These are phyloP conservation scores for Leishmania gerbilli DNA, from an alignment of 208 protist genomes.

Conservation along the genomic window DNA sequence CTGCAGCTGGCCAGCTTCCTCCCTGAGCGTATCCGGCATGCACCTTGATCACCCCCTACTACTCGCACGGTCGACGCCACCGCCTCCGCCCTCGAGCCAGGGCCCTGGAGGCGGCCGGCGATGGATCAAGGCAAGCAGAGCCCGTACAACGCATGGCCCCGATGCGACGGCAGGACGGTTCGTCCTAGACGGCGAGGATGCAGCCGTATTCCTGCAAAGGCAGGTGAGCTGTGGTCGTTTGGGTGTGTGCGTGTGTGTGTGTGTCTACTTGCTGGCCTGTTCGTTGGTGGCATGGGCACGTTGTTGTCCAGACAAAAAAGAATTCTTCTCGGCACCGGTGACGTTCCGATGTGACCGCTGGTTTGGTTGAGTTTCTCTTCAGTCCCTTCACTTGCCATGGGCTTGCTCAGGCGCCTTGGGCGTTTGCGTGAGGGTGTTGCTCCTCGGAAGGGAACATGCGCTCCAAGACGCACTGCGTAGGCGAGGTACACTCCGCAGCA, in stretches of 20 bases:
- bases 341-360: not conserved
- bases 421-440: not conserved
- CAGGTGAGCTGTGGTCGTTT: not conserved
- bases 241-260: not conserved
- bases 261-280: not conserved
- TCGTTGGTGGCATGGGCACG: not conserved
- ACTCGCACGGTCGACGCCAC: not conserved
- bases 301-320: not conserved
- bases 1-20: too few relatives aligned
- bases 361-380: not conserved
- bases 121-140: not conserved
- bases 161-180: not conserved
- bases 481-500: not conserved
- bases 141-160: not conserved
- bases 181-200: not conserved
- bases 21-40: too few relatives aligned
- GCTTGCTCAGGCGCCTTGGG: not conserved
- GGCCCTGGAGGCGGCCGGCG: not conserved
- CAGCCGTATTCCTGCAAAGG: not conserved
- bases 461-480: not conserved
- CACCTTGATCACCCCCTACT: not conserved
- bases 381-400: not conserved
- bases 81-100: not conserved
- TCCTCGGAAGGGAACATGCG: not conserved
- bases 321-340: not conserved